Evolutionary conservation across 345 rosid species (phyloP).

Genomic region (Cardiospermum halicacabum): DNA sequence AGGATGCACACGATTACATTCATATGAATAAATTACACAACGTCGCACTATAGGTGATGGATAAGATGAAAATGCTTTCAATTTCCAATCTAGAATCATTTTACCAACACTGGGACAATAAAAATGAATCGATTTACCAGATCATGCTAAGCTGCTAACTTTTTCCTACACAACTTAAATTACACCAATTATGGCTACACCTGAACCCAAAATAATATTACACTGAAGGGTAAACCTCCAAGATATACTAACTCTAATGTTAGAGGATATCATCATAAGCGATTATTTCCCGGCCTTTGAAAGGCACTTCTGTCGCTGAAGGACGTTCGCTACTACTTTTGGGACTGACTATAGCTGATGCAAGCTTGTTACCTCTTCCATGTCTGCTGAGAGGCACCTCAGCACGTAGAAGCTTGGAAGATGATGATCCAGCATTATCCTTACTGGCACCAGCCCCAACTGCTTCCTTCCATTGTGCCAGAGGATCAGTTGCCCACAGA

Average conservation of each 20-base stretch:
- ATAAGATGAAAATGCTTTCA: background rate
- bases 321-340: conserved; percentile 20
- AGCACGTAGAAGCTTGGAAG: conserved; percentile 66
- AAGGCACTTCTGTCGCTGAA: conserved; percentile 30
- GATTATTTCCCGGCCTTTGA: conserved; percentile 58
- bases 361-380: conserved; percentile 69
- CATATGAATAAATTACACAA: conserved; percentile 3
- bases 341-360: conserved; percentile 66
- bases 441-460: conserved; percentile 35
- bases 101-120: background rate
- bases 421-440: conserved; percentile 34
- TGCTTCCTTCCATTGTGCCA: conserved; percentile 71
- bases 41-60: background rate
- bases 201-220: conserved; percentile 6
- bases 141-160: background rate
- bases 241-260: background rate
- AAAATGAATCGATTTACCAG: background rate
- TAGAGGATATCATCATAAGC: conserved; percentile 80
- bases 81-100: background rate
- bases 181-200: background rate
- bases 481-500: conserved; percentile 72
- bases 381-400: conserved; percentile 71
- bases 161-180: background rate
- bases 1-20: background rate
- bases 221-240: conserved; percentile 1